Percentiles rank a stretch among this genome's conserved stretches.
Conservation (phyloP, 148 eudicot species). For the Vaccinium corymbosum region DNA sequence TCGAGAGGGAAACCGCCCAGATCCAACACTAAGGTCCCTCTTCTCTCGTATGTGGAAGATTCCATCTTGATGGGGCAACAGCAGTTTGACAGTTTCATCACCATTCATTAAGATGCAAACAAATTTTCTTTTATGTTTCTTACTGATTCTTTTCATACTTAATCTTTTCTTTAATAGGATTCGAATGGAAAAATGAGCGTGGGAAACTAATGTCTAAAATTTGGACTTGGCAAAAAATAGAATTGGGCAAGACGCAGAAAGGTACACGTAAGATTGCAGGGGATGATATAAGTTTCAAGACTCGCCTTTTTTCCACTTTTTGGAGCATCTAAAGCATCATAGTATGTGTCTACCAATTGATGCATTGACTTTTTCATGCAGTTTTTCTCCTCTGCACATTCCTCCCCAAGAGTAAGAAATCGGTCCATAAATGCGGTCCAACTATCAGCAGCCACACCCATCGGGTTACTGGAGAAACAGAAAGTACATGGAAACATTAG, state of each 20-base stretch:
- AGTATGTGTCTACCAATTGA: constrained; percentile 51
- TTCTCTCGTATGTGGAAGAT: background rate
- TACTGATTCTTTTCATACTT: background rate
- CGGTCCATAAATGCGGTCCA: constrained; percentile 71
- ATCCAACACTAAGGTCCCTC: background rate
- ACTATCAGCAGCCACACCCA: constrained; percentile 63
- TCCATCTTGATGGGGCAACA: background rate
- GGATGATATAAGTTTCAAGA: constrained; percentile 10
- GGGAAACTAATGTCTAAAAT: background rate
- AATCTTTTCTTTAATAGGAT: background rate
- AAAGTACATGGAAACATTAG: constrained; percentile 13
- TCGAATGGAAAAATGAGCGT: background rate
- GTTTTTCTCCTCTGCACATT: constrained; percentile 30
- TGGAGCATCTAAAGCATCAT: constrained; percentile 90
- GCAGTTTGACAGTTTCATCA: background rate
- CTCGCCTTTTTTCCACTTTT: constrained; percentile 70
- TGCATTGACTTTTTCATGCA: constrained; percentile 29
- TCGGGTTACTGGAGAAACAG: constrained; percentile 38
- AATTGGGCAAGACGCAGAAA: background rate
- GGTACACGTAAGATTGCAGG: background rate
- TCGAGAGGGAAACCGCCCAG: background rate
- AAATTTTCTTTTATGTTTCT: background rate
- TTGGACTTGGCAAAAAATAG: background rate
- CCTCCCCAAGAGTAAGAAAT: constrained; percentile 44
- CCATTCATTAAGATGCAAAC: background rate